Percentiles rank a stretch among this genome's conserved stretches.
These are phyloP conservation scores for Xerocomus potaroensis DNA, from an alignment of 768 basidiomycete genomes.

Conservation along the genomic window DNA sequence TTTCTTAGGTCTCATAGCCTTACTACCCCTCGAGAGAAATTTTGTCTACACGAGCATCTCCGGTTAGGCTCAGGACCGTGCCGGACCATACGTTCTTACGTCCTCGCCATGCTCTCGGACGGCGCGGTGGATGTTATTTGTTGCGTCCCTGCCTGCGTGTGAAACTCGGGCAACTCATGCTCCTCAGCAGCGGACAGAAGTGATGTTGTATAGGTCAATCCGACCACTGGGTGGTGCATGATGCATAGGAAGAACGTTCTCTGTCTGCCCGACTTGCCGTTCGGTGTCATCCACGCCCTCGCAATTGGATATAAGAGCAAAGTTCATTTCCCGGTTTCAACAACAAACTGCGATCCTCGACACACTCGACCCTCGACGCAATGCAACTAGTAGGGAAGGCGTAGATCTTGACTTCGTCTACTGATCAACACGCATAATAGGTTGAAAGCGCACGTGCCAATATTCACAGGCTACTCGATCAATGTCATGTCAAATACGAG, in stretches of 20 bases:
- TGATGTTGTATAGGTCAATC: too few relatives aligned
- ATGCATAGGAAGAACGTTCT: neutral
- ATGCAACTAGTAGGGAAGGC: slow-evolving; percentile 12
- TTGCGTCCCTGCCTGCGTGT: too few relatives aligned
- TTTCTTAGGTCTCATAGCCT: too few relatives aligned
- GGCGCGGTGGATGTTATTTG: too few relatives aligned
- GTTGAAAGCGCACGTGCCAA: slow-evolving; percentile 9
- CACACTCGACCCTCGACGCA: neutral
- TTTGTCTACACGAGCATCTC: too few relatives aligned
- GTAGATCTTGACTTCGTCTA: neutral
- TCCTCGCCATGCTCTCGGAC: too few relatives aligned
- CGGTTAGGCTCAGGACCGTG: too few relatives aligned
- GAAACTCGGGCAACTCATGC: too few relatives aligned
- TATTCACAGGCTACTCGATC: slow-evolving; percentile 12
- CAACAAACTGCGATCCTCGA: slow-evolving; percentile 4
- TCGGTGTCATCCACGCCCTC: neutral
- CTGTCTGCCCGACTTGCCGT: neutral
- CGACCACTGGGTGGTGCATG: too few relatives aligned
- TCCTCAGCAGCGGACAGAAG: too few relatives aligned
- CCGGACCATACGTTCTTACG: too few relatives aligned
- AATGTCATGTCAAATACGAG: slow-evolving; percentile 14
- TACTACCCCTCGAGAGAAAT: too few relatives aligned
- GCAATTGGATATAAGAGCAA: slow-evolving; percentile 6
- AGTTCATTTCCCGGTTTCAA: neutral
- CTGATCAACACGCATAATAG: slow-evolving; percentile 5